Evolutionary conservation across 2,329 filamentous ascomycete species (phyloP).

Genomic region (Colletotrichum acutatum): DNA sequence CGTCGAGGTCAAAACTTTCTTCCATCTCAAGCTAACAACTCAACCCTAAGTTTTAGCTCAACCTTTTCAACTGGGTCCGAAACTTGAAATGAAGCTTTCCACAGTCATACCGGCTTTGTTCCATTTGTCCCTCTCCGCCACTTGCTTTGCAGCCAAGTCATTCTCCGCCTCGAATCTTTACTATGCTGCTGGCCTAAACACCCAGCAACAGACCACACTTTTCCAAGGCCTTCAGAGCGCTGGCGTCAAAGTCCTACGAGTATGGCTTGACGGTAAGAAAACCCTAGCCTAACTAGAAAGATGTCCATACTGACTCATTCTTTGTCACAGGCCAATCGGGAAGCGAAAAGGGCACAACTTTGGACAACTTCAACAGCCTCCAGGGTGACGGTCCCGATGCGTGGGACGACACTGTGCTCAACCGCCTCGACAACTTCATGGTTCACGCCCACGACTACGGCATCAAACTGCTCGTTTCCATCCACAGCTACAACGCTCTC

Average conservation of each 20-base stretch:
- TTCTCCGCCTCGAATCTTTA: constrained; percentile 42
- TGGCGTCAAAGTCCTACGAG: neutral
- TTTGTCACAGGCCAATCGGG: neutral
- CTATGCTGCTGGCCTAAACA: constrained; percentile 41
- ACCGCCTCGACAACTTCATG: constrained; percentile 35
- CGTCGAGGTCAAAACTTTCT: too few relatives aligned
- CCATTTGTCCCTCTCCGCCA: neutral
- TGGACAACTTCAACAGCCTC: neutral
- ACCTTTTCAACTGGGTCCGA: neutral
- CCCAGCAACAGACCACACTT: constrained; percentile 35
- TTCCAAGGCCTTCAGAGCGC: constrained; percentile 36
- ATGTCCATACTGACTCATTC: too few relatives aligned
- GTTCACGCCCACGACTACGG: constrained; percentile 27
- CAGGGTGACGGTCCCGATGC: constrained; percentile 21
- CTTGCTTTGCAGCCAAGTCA: constrained; percentile 11
- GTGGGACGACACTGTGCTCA: constrained; percentile 35
- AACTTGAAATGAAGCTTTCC: neutral
- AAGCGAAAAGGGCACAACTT: neutral
- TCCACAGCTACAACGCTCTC: constrained; percentile 35
- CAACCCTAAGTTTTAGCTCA: neutral
- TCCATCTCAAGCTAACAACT: too few relatives aligned
- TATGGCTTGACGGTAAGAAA: neutral
- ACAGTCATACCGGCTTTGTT: neutral
- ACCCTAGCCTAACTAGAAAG: neutral
- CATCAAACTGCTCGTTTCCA: constrained; percentile 35